Evolutionary conservation across 2,329 filamentous ascomycete genomes (phyloP), one percentile per base, ranked within the genome.

Genomic region (Ceratocystis lukuohia): DNA sequence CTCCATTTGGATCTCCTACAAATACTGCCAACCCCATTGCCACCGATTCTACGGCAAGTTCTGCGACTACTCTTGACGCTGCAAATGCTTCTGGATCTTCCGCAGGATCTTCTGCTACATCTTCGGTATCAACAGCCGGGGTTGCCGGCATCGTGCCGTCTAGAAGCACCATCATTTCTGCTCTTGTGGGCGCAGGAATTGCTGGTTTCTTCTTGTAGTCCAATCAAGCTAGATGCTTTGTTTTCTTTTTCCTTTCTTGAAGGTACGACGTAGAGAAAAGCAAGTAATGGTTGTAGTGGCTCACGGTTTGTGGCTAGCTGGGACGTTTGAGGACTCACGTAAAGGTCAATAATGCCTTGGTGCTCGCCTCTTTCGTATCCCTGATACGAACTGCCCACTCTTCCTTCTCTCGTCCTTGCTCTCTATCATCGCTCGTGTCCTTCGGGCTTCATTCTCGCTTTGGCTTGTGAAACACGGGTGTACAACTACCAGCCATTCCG

Each of bases 131-230:
- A 7, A 59, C 56, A 2, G 56, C 59, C 62, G 59, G 61, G 5
- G 59, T 48, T 30, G 20, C 5, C 3, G n/a, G 17, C 22, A 25
- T 66, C 15, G 17, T 62, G 15, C 28, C 57, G 15, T 62, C 59
- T n/a, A 20, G 61, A 20, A 30, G 22, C 46, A 46, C 41, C 20
- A 8, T 48, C 53, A 22, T 66, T 15, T 66, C 59, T 33, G 65
- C 57, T 57, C 28, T 63, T 33, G 3, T 53, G 22, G 64, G 56
- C 15, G 64, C 56, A 33, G 64, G 64, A 37, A 46, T 65, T 41
- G 30, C 30, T 22, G 64, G 64, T 28, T 8, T 65, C 22, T 44
- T 45, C 45, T 53, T 65, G 17, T 65, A 61, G 28, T 59, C 56
- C 28, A 8, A 33, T 7, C 15, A n/a, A 37, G 25, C 56, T 59